Evolutionary conservation across 1,284 basidiomycete species (phyloP), one percentile per base, ranked within the genome.

Genomic region (Phaffia rhodozyma): DNA sequence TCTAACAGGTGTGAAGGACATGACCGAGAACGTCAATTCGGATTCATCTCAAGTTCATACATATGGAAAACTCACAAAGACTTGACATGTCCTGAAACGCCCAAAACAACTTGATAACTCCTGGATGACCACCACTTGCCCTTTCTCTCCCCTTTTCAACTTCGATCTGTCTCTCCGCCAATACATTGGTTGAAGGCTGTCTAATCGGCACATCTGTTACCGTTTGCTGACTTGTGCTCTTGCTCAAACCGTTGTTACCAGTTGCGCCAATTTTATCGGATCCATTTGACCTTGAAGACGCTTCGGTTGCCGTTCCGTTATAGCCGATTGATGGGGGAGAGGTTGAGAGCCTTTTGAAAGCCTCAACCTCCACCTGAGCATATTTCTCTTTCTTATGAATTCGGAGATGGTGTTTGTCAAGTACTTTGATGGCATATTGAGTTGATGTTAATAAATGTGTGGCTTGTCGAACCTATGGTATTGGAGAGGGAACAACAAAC

Each of bases 51-150:
- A 16, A 16, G 2, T 43, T 43, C 13, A 43, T 11, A 43, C 2
- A 43, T 16, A 11, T 16, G 32, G 34, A 52, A n/a, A 3, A 81
- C 85, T 79, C 73, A 91, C 89, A 93, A 60, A 92, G 78, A 73
- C 86, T 86, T 78, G 82, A 85, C 29, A 84, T 80, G 72, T 93
- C 90, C 68, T 91, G 89, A 72, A 92, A 92, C 1, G 89, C 84
- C 76, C 83, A 88, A 71, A 87, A 84, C 43, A 93, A 75, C 60
- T 83, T 82, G 23, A 93, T 84, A 63, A 92, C 83, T 1, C 91
- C 90, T 1, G 88, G 87, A 77, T 93, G 89, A 13, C 82, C 83
- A 18, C 57, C 56, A 16, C 64, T 59, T 23, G 62, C 48, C 7
- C 62, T 63, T n/a, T 66, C 65, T 61, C 60, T 63, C n/a, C 49